Percentiles rank a stretch among this genome's conserved stretches.
These are phyloP conservation scores for Sherardia arvensis DNA, from an alignment of 257 asterid species.

Conservation along the genomic window DNA sequence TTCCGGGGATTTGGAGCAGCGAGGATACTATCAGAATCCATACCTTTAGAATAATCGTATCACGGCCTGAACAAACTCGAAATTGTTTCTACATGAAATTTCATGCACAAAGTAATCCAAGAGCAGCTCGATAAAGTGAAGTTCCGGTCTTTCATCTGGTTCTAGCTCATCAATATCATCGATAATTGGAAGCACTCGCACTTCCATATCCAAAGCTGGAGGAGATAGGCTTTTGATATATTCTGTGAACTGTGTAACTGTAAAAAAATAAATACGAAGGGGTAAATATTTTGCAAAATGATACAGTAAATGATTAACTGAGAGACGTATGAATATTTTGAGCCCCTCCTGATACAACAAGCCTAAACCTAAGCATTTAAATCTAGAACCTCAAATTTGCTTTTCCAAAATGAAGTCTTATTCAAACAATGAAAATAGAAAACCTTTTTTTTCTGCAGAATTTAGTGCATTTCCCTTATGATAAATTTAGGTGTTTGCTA, in stretches of 20 bases:
- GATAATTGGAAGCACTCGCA: conserved; percentile 77
- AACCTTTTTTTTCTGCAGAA: background rate
- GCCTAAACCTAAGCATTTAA: background rate
- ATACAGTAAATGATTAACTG: background rate
- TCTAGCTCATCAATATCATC: conserved; percentile 56
- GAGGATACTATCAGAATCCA: too few relatives aligned
- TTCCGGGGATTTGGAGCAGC: background rate
- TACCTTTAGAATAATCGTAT: conserved; percentile 81
- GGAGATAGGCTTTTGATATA: conserved; percentile 68
- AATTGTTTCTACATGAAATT: conserved; percentile 57
- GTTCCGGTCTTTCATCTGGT: conserved; percentile 44
- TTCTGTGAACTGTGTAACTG: conserved; percentile 71
- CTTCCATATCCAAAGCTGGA: conserved; percentile 74
- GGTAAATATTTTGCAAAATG: too few relatives aligned
- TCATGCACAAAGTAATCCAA: conserved; percentile 70
- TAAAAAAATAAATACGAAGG: conserved; percentile 17
- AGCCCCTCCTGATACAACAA: background rate
- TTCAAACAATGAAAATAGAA: background rate
- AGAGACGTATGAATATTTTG: too few relatives aligned
- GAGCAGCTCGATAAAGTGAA: conserved; percentile 50
- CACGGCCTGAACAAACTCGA: conserved; percentile 72
- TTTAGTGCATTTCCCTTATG: background rate
- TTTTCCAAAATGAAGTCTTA: background rate
- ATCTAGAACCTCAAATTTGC: background rate
- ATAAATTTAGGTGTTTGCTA: too few relatives aligned